Evolutionary conservation across 192 early-diverging fungal species (phyloP).

Genomic region (Coemansia sp.): DNA sequence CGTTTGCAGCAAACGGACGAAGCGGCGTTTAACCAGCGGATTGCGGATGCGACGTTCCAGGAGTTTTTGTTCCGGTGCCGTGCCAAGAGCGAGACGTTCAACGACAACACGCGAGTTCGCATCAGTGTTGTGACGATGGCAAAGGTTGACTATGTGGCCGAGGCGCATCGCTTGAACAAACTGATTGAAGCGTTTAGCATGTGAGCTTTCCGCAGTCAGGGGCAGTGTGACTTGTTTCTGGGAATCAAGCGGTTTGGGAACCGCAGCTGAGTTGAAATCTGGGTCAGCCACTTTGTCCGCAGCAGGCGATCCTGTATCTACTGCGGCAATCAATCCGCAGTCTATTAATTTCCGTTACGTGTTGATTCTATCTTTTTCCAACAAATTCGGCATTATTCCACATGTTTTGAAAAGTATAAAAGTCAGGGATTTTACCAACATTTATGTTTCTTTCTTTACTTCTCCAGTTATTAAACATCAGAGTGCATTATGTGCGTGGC

Average conservation of each 20-base stretch:
- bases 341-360: slow-evolving; percentile 5
- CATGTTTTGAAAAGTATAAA: neutral
- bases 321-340: slow-evolving; percentile 9
- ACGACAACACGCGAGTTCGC: slow-evolving; percentile 60
- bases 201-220: slow-evolving; percentile 3
- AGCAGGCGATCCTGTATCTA: neutral
- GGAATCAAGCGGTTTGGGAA: neutral
- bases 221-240: neutral
- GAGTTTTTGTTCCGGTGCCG: slow-evolving; percentile 68
- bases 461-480: slow-evolving; percentile 1
- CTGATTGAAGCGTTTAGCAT: slow-evolving; percentile 45
- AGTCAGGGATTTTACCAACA: neutral
- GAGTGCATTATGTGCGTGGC: slow-evolving; percentile 4
- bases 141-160: slow-evolving; percentile 63
- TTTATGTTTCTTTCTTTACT: slow-evolving; percentile 6
- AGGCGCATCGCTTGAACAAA: slow-evolving; percentile 51
- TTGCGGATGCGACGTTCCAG: slow-evolving; percentile 65
- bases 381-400: too few relatives aligned
- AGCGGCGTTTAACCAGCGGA: slow-evolving; percentile 51
- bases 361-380: neutral
- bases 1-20: slow-evolving; percentile 57
- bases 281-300: neutral
- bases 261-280: neutral
- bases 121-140: slow-evolving; percentile 48
- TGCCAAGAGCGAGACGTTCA: slow-evolving; percentile 65